Evolutionary conservation across 352 stramenopile genomes (phyloP), one percentile per base, ranked within the genome.

Genomic region (Albugo candida): DNA sequence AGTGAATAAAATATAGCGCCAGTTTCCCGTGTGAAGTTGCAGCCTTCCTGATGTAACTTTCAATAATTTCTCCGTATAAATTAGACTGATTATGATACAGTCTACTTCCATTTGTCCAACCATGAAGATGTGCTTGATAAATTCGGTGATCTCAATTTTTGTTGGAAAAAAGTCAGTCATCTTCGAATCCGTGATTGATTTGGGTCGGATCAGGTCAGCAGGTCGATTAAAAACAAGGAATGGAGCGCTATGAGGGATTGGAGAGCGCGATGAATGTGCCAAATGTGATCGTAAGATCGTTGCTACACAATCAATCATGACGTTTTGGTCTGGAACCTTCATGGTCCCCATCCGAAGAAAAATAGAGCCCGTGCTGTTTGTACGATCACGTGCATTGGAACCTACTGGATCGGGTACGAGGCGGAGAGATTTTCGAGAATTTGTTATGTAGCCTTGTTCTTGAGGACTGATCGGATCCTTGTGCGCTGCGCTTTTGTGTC

Each of bases 1-100:
- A 43, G 81, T 92, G 55, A 97, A 97, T 1, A 98, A 58, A 21
- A 97, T 66, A 11, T 84, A 88, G 47, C 85, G 78, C 92, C 92
- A 98, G 64, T 97, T 98, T 47, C 61, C 56, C 2, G 70, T 55
- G 14, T 59, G 70, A 21, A 96, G 64, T 47, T 89, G 77, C 20
- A 94, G 59, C 39, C 52, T 59, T 1, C 81, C 81, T 36, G 63
- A 83, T 13, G 83, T 93, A 8, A 71, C 58, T 59, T 97, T 96
- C 45, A 98, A 70, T 11, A 98, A 65, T 11, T 87, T 78, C 61
- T 98, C 94, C 18, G 97, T 79, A 63, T 98, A 98, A 50, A 98
- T 95, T 6, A 98, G 67, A 38, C 79, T 93, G 71, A 97, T 97
- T 63, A 98, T 96, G 53, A 98, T 97, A 59, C 86, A 97, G 64